A percentile compares a stretch with the other conserved stretches of the same genome.
Conservation (phyloP, 2,329 filamentous ascomycete genomes). For the Botrytis fabae region DNA sequence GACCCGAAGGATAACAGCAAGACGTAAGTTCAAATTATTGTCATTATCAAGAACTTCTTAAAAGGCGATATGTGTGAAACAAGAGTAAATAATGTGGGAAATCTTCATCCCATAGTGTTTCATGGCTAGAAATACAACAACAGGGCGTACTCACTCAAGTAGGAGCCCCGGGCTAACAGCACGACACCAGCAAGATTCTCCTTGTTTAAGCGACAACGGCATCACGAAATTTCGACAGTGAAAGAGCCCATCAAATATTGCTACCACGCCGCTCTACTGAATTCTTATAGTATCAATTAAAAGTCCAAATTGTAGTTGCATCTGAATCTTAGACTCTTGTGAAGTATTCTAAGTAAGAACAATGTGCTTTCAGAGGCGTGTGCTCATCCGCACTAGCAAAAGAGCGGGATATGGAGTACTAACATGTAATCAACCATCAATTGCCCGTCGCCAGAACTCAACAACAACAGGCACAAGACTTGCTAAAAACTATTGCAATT, state of each 20-base stretch:
- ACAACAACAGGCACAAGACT: accelerated
- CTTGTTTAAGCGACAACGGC: constrained; percentile 10
- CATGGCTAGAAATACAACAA: neutral
- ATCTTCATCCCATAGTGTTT: accelerated
- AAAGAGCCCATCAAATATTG: neutral
- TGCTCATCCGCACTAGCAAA: neutral
- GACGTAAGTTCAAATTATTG: neutral
- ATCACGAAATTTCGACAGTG: neutral
- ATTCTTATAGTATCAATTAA: neutral
- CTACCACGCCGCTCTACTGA: neutral
- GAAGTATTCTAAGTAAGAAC: too few relatives aligned
- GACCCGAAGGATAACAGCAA: neutral
- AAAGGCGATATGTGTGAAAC: neutral
- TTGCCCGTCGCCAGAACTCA: too few relatives aligned
- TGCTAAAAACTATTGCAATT: too few relatives aligned
- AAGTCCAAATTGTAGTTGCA: neutral
- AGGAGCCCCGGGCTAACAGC: too few relatives aligned
- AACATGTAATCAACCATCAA: neutral
- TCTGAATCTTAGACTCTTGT: neutral
- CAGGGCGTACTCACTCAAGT: neutral
- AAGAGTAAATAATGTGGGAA: too few relatives aligned
- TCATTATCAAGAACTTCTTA: neutral
- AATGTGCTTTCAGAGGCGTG: neutral
- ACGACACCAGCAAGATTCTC: neutral
- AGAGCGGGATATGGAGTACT: neutral